These are phyloP conservation scores for Saturnispora silvae DNA, from an alignment of 805 yeast genomes.

Conservation along the genomic window DNA sequence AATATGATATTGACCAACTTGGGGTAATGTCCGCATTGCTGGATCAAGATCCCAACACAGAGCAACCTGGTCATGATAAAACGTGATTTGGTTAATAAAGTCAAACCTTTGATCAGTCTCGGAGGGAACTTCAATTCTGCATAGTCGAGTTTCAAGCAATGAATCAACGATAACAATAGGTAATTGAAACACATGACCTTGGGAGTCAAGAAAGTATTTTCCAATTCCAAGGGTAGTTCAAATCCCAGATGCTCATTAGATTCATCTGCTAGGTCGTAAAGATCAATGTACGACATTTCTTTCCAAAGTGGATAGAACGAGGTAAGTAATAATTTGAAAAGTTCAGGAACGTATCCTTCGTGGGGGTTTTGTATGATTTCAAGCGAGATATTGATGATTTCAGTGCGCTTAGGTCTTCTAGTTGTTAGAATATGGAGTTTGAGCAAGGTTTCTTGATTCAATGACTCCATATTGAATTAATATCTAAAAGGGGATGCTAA, in stretches of 20 bases:
- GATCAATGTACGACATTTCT: neutral
- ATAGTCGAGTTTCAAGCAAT: neutral
- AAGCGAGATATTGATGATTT: neutral
- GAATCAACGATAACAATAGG: neutral
- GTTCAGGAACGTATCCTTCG: neutral
- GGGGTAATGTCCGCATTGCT: neutral
- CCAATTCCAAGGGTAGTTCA: slow-evolving; percentile 1
- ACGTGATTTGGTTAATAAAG: neutral
- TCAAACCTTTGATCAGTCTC: neutral
- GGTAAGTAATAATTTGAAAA: slow-evolving; percentile 1
- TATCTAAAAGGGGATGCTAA: too few relatives aligned
- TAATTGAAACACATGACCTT: slow-evolving; percentile 5
- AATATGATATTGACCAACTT: neutral
- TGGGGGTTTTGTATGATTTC: slow-evolving; percentile 1
- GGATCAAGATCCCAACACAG: neutral
- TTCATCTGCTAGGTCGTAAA: neutral
- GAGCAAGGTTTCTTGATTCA: too few relatives aligned
- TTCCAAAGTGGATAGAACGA: slow-evolving; percentile 1
- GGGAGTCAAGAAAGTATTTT: slow-evolving; percentile 1
- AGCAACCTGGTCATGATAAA: slow-evolving; percentile 2
- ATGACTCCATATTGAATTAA: neutral
- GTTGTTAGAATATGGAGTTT: neutral
- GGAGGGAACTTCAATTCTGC: neutral
- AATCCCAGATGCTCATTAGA: too few relatives aligned
- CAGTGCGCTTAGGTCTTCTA: neutral